Base-by-base conservation (phyloP, 306 rosid genomes). In the Urtica urens region DNA sequence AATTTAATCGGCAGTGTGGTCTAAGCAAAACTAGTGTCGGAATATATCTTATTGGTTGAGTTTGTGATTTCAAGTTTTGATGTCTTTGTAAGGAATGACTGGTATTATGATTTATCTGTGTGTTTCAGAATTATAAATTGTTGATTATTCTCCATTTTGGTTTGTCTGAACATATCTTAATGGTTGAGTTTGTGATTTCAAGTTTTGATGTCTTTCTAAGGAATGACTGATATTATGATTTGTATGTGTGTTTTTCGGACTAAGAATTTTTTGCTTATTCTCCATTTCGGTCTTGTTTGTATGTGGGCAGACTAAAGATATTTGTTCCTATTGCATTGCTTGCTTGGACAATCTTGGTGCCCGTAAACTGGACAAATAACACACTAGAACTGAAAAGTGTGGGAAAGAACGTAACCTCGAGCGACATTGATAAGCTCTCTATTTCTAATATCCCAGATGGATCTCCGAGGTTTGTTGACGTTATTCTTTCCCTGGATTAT, bases 231-330 rank as follows among this genome's bases (percentile, higher is more conserved):
- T n/a, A n/a, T n/a, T n/a, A n/a, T n/a, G n/a, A n/a, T n/a, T n/a
- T n/a, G n/a, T n/a, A n/a, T n/a, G n/a, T n/a, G n/a, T n/a, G n/a
- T n/a, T n/a, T n/a, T n/a, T n/a, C n/a, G n/a, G n/a, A n/a, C n/a
- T n/a, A n/a, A n/a, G n/a, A n/a, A 0, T 42, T 55, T 17, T 54
- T 20, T 40, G 15, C 3, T 38, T 75, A 34, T 29, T 17, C 19
- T 29, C 16, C n/a, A 18, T 24, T 49, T 10, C 10, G 23, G 54
- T 16, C 30, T 1, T 25, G 4, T n/a, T n/a, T n/a, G n/a, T n/a
- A n/a, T n/a, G n/a, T 26, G 13, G 81, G 69, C 77, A 90, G 97
- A 47, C 87, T 90, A 66, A 90, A 90, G 79, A 81, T 90, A 63
- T 90, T 90, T 63, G 74, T 84, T 70, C 97, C 97, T n/a, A 64